These are phyloP conservation scores for barrel medic (Medicago truncatula) DNA, from an alignment of 306 rosid genomes.

Conservation along the genomic window MtrunA17r5.0-ANR NC_053049.1:48066001-48066500, in stretches of 20 bases:
- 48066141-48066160: conserved; percentile 9
- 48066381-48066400: conserved; percentile 55
- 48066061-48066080: conserved; percentile 66
- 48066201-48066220: conserved; percentile 14
- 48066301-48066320: conserved; percentile 56
- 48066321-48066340: conserved; percentile 73
- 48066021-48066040: conserved; percentile 51
- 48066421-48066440: conserved; percentile 40
- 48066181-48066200: conserved; percentile 18
- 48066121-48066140: conserved; percentile 30
- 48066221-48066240: conserved; percentile 8
- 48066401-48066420: conserved; percentile 35
- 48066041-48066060: conserved; percentile 52
- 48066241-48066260: conserved; percentile 4
- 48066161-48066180: conserved; percentile 23
- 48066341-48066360: conserved; percentile 82
- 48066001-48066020: conserved; percentile 53
- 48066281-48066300: conserved; percentile 31
- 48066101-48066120: conserved; percentile 26
- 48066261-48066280: conserved; percentile 14
- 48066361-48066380: conserved; percentile 68
- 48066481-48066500: conserved; percentile 85
- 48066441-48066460: conserved; percentile 81
- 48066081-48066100: conserved; percentile 43
- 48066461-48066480: conserved; percentile 77